These are phyloP conservation scores for Kwoniella sp. DNA, from an alignment of 768 basidiomycete genomes.

Conservation along the genomic window DNA sequence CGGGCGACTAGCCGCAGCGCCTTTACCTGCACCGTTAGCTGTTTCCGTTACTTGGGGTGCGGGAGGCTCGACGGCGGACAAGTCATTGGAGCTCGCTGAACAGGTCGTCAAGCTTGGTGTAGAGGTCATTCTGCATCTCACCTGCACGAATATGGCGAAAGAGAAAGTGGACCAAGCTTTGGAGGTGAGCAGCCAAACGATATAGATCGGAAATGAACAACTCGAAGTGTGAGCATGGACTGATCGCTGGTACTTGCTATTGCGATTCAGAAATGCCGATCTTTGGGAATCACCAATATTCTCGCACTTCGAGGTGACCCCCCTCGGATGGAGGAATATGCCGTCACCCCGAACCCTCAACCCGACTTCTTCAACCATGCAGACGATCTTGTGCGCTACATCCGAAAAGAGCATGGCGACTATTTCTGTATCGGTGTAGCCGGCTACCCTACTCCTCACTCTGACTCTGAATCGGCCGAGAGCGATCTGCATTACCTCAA, in stretches of 20 bases:
- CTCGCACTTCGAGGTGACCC: slow-evolving; percentile 94
- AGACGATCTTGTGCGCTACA: slow-evolving; percentile 86
- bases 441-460: slow-evolving; percentile 70
- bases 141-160: slow-evolving; percentile 56
- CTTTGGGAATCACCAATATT: slow-evolving; percentile 80
- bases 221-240: background rate
- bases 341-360: slow-evolving; percentile 23
- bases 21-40: slow-evolving; percentile 70
- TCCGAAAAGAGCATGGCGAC: slow-evolving; percentile 77
- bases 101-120: slow-evolving; percentile 49
- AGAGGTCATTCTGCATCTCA: slow-evolving; percentile 55
- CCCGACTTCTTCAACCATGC: slow-evolving; percentile 69
- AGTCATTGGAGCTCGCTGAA: slow-evolving; percentile 80
- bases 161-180: slow-evolving; percentile 53
- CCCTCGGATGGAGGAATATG: slow-evolving; percentile 85
- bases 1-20: slow-evolving; percentile 67
- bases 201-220: background rate
- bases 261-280: slow-evolving; percentile 67
- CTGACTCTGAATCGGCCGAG: slow-evolving; percentile 59
- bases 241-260: background rate
- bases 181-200: slow-evolving; percentile 53
- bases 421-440: slow-evolving; percentile 94
- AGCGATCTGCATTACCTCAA: slow-evolving; percentile 67
- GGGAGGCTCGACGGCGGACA: slow-evolving; percentile 85
- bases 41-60: slow-evolving; percentile 98